Conservation (phyloP, 2,329 filamentous ascomycete species). For the Teratosphaeria destructans region DNA sequence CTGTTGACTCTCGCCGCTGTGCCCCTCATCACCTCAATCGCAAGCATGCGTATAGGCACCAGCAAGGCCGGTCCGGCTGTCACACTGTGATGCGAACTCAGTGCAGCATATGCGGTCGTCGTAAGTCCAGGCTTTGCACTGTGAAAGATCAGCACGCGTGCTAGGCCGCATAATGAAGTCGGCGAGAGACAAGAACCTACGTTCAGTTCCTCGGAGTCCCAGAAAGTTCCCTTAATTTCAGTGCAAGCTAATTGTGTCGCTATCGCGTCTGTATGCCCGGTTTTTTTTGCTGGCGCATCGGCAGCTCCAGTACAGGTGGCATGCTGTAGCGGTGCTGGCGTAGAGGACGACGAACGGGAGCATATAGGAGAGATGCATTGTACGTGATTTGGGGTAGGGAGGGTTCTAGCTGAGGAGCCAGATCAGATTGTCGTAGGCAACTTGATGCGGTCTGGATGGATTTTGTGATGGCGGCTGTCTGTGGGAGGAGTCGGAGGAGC, state of each 20-base stretch:
- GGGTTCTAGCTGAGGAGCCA: too few species aligned
- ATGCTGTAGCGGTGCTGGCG: neutral
- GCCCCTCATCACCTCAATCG: neutral
- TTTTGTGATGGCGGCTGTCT: too few species aligned
- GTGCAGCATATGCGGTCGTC: neutral
- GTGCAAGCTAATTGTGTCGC: neutral
- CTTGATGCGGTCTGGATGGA: neutral
- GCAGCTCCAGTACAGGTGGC: neutral
- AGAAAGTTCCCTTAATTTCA: neutral
- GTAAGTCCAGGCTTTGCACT: neutral
- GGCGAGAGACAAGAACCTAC: neutral
- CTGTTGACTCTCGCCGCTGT: neutral
- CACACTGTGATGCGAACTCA: neutral
- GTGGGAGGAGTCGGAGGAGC: too few species aligned
- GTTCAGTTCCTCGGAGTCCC: neutral
- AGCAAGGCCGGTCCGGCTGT: neutral
- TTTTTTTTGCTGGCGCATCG: neutral
- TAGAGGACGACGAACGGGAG: neutral
- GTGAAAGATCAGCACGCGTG: neutral
- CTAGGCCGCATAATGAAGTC: neutral
- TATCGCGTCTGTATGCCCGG: neutral
- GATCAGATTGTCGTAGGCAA: neutral
- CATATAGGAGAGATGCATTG: neutral
- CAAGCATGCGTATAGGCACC: neutral
- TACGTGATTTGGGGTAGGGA: neutral